A percentile compares a stretch with the other conserved stretches of the same genome.
These are phyloP conservation scores for Vaccinium myrtillus DNA, from an alignment of 148 eudicot species.

Conservation along the genomic window DNA sequence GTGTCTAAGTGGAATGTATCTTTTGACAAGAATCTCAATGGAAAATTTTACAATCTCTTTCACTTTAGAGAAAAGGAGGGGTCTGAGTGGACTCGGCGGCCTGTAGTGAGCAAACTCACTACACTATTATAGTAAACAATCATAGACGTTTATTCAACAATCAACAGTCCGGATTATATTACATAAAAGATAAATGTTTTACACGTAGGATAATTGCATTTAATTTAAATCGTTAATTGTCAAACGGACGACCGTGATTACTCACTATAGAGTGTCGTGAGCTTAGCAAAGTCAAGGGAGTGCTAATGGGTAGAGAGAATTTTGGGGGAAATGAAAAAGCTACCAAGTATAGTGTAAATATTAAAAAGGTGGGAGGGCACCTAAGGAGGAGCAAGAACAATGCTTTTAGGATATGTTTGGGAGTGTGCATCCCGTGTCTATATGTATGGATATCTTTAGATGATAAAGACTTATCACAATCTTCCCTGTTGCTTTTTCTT, in stretches of 20 bases:
- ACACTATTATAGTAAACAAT: too few relatives aligned
- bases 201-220: too few relatives aligned
- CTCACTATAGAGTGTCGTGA: too few relatives aligned
- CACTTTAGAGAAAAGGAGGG: not conserved
- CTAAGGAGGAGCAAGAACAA: slow-evolving; percentile 11
- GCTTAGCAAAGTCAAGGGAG: not conserved
- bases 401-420: slow-evolving; percentile 15
- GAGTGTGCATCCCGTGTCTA: not conserved
- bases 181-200: too few relatives aligned
- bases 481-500: too few relatives aligned
- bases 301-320: not conserved
- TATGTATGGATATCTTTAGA: not conserved
- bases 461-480: not conserved
- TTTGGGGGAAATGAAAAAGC: not conserved
- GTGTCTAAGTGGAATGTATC: not conserved
- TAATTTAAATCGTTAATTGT: too few relatives aligned
- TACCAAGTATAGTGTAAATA: not conserved
- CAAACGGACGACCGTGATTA: too few relatives aligned
- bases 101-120: too few relatives aligned
- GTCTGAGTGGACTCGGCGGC: not conserved
- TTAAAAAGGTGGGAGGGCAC: slow-evolving; percentile 15
- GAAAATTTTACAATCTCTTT: not conserved
- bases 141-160: too few relatives aligned
- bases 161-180: too few relatives aligned
- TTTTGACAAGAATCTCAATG: slow-evolving; percentile 3